Evolutionary conservation across 2,329 filamentous ascomycete species (phyloP).

Genomic region (Fusarium neocosmosporiellum): DNA sequence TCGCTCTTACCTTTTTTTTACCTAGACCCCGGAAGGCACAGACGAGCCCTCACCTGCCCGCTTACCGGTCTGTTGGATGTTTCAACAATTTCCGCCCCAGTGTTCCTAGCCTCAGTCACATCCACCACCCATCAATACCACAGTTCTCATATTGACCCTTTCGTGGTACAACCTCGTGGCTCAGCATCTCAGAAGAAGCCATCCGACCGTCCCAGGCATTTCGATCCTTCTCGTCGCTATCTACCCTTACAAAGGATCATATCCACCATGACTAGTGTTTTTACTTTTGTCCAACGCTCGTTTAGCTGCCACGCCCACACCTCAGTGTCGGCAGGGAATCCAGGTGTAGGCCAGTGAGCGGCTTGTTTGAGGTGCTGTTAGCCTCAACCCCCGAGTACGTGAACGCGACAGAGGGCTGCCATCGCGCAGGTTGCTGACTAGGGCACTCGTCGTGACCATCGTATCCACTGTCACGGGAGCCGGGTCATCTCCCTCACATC

Average conservation of each 20-base stretch:
- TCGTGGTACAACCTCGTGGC: conserved; percentile 1
- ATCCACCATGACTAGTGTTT: conserved; percentile 13
- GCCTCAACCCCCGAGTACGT: conserved; percentile 12
- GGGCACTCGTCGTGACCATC: conserved; percentile 21
- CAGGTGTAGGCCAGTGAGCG: conserved; percentile 23
- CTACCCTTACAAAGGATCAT: conserved; percentile 18
- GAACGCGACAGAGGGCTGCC: conserved; percentile 15
- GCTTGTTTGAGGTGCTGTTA: conserved; percentile 33
- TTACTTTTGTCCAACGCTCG: not conserved
- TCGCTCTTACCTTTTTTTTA: not conserved
- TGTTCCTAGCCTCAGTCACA: conserved; percentile 13
- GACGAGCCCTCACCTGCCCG: not conserved
- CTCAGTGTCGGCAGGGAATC: conserved; percentile 33
- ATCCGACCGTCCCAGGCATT: conserved; percentile 13
- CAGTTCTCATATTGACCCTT: not conserved
- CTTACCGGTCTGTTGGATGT: not conserved
- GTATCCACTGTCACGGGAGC: conserved; percentile 34
- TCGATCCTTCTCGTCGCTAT: conserved; percentile 24
- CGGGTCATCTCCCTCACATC: conserved; percentile 16
- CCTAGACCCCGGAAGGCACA: not conserved
- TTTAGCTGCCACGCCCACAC: conserved; percentile 26
- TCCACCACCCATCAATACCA: not conserved
- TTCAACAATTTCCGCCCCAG: conserved; percentile 4
- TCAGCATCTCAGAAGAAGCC: not conserved
- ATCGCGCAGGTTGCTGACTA: conserved; percentile 21